Base-by-base conservation (phyloP, 2,329 filamentous ascomycete species). In the Curvularia spicifera region DNA sequence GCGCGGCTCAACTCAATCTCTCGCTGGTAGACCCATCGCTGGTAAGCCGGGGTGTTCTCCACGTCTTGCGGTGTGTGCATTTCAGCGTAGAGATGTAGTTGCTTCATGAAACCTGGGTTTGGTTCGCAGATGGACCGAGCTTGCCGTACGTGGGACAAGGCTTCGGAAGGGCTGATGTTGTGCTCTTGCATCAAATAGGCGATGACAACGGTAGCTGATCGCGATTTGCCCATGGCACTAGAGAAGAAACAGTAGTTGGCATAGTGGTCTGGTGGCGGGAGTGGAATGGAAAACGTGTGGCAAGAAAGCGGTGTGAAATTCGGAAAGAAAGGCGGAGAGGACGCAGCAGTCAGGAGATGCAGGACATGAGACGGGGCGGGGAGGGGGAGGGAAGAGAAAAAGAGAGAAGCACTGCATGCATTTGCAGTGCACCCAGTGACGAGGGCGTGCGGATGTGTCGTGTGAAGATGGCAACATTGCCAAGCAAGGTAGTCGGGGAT, bases 211-310 rank as follows among this genome's bases (percentile, higher is more conserved):
- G 92, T 89, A 65, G 94, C 91, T 47, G 94, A 98, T 58, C 95
- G 91, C 33, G 93, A 97, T 79, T 96, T 96, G 52, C 95, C 95
- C 88, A 97, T 97, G 22, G 93, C 94, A 83, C 95, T 97, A 79
- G 69, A 74, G 33, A 60, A 54, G 59, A 57, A 46, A 61, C 53
- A 60, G 54, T 62, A 54, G 72, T 76, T 76, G 73, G 73, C 73
- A 77, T 75, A 59, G 58, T 60, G 66, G 61, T 58, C 64, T 53
- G 63, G 65, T 70, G 72, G 70, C 63, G 68, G 57, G 33, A 54
- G 57, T 59, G 51, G 42, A 49, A 63, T 48, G 53, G 46, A 61
- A 20, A 42, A 45, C 2, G 33, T 5, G 74, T 76, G 72, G 74
- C 73, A 68, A 75, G 71, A 62, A 67, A 71, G 73, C 74, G 73